Evolutionary conservation across 2,329 filamentous ascomycete genomes (phyloP), one percentile per base, ranked within the genome.

Genomic region (Penicillium sp.): DNA sequence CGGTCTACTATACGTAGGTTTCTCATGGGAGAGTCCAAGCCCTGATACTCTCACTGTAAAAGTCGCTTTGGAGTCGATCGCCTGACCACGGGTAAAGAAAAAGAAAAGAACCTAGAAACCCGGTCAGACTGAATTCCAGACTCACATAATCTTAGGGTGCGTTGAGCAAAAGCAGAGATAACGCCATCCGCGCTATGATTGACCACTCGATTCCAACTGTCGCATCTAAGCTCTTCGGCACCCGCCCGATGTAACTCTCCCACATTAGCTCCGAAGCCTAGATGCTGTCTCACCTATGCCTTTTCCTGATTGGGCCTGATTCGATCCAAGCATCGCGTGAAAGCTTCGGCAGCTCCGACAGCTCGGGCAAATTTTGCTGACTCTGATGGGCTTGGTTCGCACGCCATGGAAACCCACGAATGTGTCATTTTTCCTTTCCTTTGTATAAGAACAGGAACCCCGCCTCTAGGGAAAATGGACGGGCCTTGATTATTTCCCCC

Each of bases 161-260:
- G n/a, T 20, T 36, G 18, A 36, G 18, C 34, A 13, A 36, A 36
- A 40, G 8, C 31, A 9, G 11, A 22, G 47, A 53, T 55, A 55
- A 55, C 52, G 52, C 52, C 52, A 55, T 55, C 50, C 45, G 31
- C 50, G 43, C 52, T 49, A 47, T 18, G 14, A 24, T 32, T 48
- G 28, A 50, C 37, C 44, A 42, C 23, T n/a, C 7, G 35, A 44
- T 48, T 23, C 31, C 28, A 20, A n/a, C n/a, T n/a, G n/a, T 40
- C 29, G 27, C 27, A 26, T 37, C 24, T 16, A 42, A 38, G 37
- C 37, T 42, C 27, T 41, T 45, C 24, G 28, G 34, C n/a, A 16
- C 32, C 13, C 28, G 16, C 8, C 28, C 22, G 43, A 47, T 47
- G 45, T 43, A 39, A 43, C 45, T 28, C 32, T 26, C 42, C 26